Evolutionary conservation across 2,329 filamentous ascomycete species (phyloP), one percentile per base, ranked within the genome.

Genomic region (Purpureocillium lavendulum): DNA sequence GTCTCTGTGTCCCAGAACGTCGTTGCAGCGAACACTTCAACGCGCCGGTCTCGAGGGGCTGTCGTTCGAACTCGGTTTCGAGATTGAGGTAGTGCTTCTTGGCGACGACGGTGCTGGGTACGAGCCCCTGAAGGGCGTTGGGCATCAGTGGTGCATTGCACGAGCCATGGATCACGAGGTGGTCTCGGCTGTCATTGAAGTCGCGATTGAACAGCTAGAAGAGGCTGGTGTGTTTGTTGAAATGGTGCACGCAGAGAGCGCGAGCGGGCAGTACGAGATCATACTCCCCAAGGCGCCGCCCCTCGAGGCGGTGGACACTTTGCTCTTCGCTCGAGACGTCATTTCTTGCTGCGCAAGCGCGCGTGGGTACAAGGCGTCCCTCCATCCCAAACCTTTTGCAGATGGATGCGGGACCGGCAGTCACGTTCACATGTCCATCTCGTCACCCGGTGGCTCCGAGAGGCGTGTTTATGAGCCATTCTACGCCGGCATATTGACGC

Each of bases 71-170:
- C 60, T 87, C 13, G 87, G 87, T 0, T 94, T 92, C 48, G 87
- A 94, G 58, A 77, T 94, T 31, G 87, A 94, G 58, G 75, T 92
- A 9, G 70, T 85, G 1, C 80, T 94, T 46, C 65, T 90, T 47
- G 69, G 70, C 31, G 69, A 70, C 5, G 44, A 47, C 1, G 47
- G 54, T 9, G 46, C 53, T 2, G 57, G 59, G n/a, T 65, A 61
- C 31, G 58, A 61, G 7, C 52, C 60, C 1, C 67, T 82, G 1
- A 55, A 71, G n/a, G 73, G 72, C 7, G 68, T 71, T 34, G 79
- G 77, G 2, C 84, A 90, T 50, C 78, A 80, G 1, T 90, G 84
- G 83, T 80, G 77, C 0, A 73, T 77, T 14, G 70, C 82, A 33
- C 75, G 79, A 2, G 70, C 74, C 13, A 72, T 85, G 37, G 72